phyloP scores from a whole-genome alignment of 305 asterid genomes.

The Stenogyne calaminthoides region DNA sequence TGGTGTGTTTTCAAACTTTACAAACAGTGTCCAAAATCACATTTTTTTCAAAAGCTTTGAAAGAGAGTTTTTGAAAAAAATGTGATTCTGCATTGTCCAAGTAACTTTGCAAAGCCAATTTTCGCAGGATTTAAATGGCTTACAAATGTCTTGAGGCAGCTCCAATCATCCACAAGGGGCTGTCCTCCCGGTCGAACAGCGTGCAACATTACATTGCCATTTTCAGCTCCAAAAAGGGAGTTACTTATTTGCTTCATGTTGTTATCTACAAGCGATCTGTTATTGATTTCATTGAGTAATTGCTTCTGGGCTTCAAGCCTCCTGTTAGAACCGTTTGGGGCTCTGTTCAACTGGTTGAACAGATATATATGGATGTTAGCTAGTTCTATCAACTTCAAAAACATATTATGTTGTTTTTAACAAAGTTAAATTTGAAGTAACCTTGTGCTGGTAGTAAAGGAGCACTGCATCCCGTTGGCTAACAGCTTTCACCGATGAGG shows the following conservation, averaged over 20 bases:
- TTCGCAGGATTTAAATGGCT: background rate
- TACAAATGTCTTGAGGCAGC: conserved; percentile 43
- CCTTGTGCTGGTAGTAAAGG: conserved; percentile 38
- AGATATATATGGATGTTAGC: background rate
- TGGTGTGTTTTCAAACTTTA: no score
- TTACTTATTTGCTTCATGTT: conserved; percentile 24
- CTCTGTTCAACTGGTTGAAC: conserved; percentile 28
- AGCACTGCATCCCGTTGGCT: conserved; percentile 46
- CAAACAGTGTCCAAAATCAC: no score
- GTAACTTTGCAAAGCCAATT: no score
- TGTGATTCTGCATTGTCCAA: no score
- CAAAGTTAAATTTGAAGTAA: background rate
- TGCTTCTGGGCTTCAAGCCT: conserved; percentile 35
- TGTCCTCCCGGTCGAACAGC: conserved; percentile 32
- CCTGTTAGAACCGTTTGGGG: conserved; percentile 33
- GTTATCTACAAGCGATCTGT: conserved; percentile 32
- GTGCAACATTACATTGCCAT: conserved; percentile 20
- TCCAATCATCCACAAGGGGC: conserved; percentile 49
- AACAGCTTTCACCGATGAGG: conserved; percentile 21
- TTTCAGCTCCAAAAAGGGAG: conserved; percentile 18
- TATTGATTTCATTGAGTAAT: conserved; percentile 11
- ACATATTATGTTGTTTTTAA: conserved; percentile 4
- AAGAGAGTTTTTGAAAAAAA: no score
- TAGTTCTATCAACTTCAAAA: background rate
- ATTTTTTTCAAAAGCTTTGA: no score